phyloP scores from a whole-genome alignment of 2,329 filamentous ascomycete genomes.

The Tolypocladium cylindrosporum region DNA sequence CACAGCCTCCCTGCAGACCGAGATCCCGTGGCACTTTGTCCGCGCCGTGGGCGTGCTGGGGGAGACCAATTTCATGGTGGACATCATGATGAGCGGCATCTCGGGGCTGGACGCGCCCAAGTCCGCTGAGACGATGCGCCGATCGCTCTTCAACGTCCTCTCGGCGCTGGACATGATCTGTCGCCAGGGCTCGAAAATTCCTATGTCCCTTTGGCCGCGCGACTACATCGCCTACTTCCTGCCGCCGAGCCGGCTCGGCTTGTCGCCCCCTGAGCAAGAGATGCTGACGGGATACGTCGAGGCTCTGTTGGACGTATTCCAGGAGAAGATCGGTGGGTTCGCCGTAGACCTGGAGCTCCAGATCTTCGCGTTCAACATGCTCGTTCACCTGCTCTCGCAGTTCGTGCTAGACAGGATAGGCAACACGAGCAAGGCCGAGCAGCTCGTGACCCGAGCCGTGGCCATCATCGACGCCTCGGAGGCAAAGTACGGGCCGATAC shows the following conservation, averaged over 20 bases:
- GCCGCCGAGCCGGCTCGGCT: not conserved
- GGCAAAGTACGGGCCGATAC: not conserved
- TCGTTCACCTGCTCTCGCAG: not conserved
- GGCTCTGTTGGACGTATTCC: not conserved
- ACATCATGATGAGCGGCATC: not conserved
- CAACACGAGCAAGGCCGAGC: not conserved
- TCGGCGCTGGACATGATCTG: not conserved
- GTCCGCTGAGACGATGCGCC: not conserved
- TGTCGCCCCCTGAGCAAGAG: not conserved
- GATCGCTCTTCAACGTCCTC: not conserved
- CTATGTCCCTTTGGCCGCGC: not conserved
- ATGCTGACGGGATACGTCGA: not conserved
- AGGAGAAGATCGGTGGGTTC: not conserved
- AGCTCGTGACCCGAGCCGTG: not conserved
- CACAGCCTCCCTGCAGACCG: not conserved
- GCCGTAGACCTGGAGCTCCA: not conserved
- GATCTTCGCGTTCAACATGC: not conserved
- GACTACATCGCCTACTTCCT: not conserved
- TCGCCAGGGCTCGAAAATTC: not conserved
- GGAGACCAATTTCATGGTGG: not conserved
- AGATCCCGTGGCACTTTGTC: not conserved
- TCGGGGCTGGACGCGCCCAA: not conserved
- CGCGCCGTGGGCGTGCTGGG: not conserved
- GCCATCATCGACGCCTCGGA: not conserved
- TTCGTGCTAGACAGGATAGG: not conserved